Conservation (phyloP, 768 basidiomycete species). For the Tulasnella sp. region DNA sequence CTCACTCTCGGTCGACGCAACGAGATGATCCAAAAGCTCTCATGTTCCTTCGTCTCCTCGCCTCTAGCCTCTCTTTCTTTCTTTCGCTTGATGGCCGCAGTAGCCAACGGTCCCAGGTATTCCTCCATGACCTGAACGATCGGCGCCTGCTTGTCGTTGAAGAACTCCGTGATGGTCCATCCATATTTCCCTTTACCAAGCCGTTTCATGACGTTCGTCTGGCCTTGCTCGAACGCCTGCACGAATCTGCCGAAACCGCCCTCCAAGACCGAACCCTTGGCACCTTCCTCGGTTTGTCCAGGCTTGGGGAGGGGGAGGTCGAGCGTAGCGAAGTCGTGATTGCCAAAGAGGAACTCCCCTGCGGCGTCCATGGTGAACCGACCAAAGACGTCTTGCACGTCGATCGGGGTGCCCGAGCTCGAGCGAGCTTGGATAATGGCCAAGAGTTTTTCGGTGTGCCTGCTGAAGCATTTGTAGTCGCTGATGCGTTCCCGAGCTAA, state of each 20-base stretch:
- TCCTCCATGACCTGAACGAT: background rate
- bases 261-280: background rate
- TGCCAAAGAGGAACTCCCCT: conserved; percentile 26
- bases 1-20: conserved; percentile 33
- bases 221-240: conserved; percentile 16
- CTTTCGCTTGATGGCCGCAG: conserved; percentile 12
- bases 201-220: background rate
- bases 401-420: conserved; percentile 25
- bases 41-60: background rate
- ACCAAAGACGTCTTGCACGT: conserved; percentile 28
- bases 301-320: conserved; percentile 10
- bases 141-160: background rate
- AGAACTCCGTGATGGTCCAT: conserved; percentile 20
- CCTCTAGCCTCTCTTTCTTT: background rate
- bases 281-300: background rate
- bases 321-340: conserved; percentile 11
- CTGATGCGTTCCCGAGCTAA: conserved; percentile 29
- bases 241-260: background rate
- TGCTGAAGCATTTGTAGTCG: conserved; percentile 29
- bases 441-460: conserved; percentile 29
- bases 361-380: conserved; percentile 28
- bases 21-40: conserved; percentile 33
- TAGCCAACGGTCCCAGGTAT: conserved; percentile 10
- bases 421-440: conserved; percentile 25
- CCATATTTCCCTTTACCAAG: background rate